Percentiles rank a stretch among this genome's conserved stretches.
Conservation (phyloP, 106 monocot genomes). For the Apostasia ramifera region DNA sequence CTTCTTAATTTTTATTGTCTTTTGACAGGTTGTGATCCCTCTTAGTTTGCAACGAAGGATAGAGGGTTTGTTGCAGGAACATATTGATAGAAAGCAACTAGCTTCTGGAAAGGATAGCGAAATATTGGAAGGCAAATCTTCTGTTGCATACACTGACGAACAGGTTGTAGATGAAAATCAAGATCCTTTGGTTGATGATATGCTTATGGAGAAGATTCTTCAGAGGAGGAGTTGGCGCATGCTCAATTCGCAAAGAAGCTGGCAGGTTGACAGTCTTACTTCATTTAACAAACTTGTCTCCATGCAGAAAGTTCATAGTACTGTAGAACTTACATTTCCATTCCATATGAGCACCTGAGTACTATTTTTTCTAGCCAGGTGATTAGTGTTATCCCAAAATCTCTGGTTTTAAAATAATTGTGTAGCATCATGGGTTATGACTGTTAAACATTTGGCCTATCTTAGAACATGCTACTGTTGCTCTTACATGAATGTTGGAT, state of each 20-base stretch:
- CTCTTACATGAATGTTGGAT: too few relatives aligned
- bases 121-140: constrained; percentile 15
- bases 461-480: too few relatives aligned
- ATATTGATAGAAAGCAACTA: constrained; percentile 72
- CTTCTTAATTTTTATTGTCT: constrained; percentile 3
- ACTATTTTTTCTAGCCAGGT: too few relatives aligned
- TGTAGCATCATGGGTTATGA: too few relatives aligned
- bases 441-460: too few relatives aligned
- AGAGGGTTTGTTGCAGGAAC: constrained; percentile 84
- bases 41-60: constrained; percentile 93
- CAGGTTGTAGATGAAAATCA: constrained; percentile 37
- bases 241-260: constrained; percentile 81
- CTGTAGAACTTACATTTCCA: too few relatives aligned
- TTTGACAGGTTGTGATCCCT: constrained; percentile 73
- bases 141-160: constrained; percentile 23
- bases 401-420: too few relatives aligned
- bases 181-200: constrained; percentile 54
- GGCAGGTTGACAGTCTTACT: constrained; percentile 65
- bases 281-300: too few relatives aligned
- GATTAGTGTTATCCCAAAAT: too few relatives aligned
- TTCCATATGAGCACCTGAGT: too few relatives aligned
- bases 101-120: constrained; percentile 13
- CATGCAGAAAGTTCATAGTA: too few relatives aligned
- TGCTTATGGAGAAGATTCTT: constrained; percentile 92
- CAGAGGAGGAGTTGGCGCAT: constrained; percentile 78